Conservation (phyloP, 495 filamentous ascomycete genomes). For the Sordaria brevicollis region DNA sequence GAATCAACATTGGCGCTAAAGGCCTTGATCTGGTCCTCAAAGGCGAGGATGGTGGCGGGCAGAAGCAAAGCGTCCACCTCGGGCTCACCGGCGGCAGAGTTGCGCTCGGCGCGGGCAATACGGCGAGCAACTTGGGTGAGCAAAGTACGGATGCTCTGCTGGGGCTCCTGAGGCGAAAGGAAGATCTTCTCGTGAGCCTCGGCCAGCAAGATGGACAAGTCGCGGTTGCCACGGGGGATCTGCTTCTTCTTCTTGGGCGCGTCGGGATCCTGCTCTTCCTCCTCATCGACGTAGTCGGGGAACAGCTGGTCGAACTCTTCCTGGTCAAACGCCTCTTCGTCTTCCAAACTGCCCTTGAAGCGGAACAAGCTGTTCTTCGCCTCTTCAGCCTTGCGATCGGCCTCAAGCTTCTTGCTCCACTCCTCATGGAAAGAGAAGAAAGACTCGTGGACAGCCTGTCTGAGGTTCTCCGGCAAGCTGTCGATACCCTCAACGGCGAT, state of each 20-base stretch:
- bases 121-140: constrained; percentile 28
- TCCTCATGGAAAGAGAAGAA: constrained; percentile 61
- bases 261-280: constrained; percentile 9
- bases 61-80: constrained; percentile 42
- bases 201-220: constrained; percentile 35
- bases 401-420: constrained; percentile 64
- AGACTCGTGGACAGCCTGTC: constrained; percentile 36
- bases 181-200: constrained; percentile 41
- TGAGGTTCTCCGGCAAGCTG: constrained; percentile 20
- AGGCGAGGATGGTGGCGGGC: constrained; percentile 52
- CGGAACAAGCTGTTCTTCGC: constrained; percentile 66
- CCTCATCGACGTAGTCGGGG: constrained; percentile 50
- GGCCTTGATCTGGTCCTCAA: constrained; percentile 47
- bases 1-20: constrained; percentile 30
- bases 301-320: constrained; percentile 71
- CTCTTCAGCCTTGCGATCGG: constrained; percentile 62
- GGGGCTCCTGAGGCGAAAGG: constrained; percentile 21
- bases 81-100: constrained; percentile 18
- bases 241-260: constrained; percentile 12
- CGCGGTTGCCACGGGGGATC: constrained; percentile 21
- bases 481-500: constrained; percentile 31
- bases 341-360: constrained; percentile 64
- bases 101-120: constrained; percentile 16
- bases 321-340: constrained; percentile 65
- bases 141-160: constrained; percentile 26